Base-by-base conservation (phyloP, 345 rosid species). In the Murraya paniculata region DNA sequence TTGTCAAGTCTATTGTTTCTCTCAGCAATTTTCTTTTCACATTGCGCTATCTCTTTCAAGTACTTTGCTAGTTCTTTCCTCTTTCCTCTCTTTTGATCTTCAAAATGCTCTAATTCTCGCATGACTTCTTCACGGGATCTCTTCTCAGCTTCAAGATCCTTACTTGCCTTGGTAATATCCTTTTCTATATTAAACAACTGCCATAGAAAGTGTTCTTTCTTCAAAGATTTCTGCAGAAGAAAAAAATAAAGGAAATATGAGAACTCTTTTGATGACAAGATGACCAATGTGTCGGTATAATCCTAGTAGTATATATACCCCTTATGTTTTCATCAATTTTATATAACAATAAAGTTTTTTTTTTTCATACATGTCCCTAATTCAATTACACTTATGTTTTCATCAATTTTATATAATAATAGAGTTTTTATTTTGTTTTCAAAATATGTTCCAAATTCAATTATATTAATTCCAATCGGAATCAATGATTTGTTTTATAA, bases 161-260 rank as follows among this genome's bases (percentile, higher is more conserved):
- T 89, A 45, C 75, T 87, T 1, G 85, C 83, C 87, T 88, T 90
- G 64, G 81, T 82, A 48, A 88, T 81, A 81, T 96, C 99, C 79
- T 88, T 91, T 55, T 89, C 97, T 57, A 94, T 89, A 78, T 85
- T 90, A 84, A 67, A 90, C 78, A 96, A 85, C 88, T 94, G 97
- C 98, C 98, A 96, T 65, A 92, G 85, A 83, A 76, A 92, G 81
- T 91, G 90, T 69, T 94, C 94, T 80, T 85, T 87, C 92, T 94
- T 94, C 89, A 96, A 78, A 80, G 87, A 74, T 94, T 94, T 94
- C 99, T 96, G 93, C 81, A 84, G n/a, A 28, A 58, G 72, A 64
- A 36, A 59, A n/a, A 36, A 57, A 11, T 65, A 9, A 4, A 2
- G 70, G 13, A 55, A 69, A 14, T 64, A 2, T 18, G 57, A 4